These are phyloP conservation scores for Calocera cornea DNA, from an alignment of 768 basidiomycete genomes.

Conservation along the genomic window DNA sequence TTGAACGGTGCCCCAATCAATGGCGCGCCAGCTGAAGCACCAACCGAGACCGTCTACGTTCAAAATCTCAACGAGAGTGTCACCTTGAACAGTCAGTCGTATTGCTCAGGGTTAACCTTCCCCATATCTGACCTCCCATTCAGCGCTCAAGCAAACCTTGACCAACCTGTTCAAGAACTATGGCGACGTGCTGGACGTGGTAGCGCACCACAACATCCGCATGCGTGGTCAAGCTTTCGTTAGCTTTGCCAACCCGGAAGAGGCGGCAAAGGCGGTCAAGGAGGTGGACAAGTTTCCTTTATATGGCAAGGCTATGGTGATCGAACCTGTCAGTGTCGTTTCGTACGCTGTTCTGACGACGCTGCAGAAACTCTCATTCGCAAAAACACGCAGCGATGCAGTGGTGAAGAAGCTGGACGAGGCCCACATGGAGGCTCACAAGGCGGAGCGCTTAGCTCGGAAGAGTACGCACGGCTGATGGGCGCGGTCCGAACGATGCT, in stretches of 20 bases:
- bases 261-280: conserved; percentile 75
- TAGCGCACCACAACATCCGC: conserved; percentile 83
- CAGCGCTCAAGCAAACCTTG: conserved; percentile 80
- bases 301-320: conserved; percentile 92
- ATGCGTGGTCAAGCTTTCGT: conserved; percentile 99
- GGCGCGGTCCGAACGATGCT: not conserved
- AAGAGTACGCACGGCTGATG: conserved; percentile 52
- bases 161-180: conserved; percentile 85
- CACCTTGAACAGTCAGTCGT: conserved; percentile 22
- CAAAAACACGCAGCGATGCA: conserved; percentile 74
- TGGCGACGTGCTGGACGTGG: conserved; percentile 86
- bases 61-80: conserved; percentile 34
- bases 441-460: conserved; percentile 54
- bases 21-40: not conserved
- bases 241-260: conserved; percentile 69
- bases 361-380: conserved; percentile 85
- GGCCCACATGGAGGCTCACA: conserved; percentile 59
- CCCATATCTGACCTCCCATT: not conserved
- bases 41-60: conserved; percentile 28
- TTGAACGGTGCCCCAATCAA: not conserved
- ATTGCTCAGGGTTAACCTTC: no score
- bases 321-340: conserved; percentile 14
- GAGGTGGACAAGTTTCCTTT: conserved; percentile 90
- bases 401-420: conserved; percentile 66
- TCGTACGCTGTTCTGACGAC: not conserved